A percentile compares a stretch with the other conserved stretches of the same genome.
phyloP scores from a whole-genome alignment of 306 rosid genomes.

The Ammopiptanthus mongolicus region DNA sequence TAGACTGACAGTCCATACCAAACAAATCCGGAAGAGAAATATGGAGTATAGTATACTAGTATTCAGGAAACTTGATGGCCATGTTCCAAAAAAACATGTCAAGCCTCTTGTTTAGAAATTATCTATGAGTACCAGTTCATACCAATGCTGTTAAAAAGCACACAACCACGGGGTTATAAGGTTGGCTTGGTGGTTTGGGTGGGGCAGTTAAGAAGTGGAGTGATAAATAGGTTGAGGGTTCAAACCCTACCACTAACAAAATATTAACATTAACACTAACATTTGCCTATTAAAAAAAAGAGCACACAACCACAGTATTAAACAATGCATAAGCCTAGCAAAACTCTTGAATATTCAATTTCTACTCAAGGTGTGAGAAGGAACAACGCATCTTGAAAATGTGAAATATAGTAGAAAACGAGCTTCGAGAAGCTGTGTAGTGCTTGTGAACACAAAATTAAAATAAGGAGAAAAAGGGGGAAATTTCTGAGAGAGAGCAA shows the following conservation, averaged over 20 bases:
- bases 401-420: not conserved
- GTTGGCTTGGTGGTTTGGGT: no score
- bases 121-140: not conserved
- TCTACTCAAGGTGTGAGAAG: not conserved
- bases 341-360: not conserved
- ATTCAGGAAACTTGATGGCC: no score
- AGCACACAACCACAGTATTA: no score
- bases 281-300: no score
- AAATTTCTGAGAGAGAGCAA: slow-evolving; percentile 56
- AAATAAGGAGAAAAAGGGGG: not conserved
- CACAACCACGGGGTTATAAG: not conserved
- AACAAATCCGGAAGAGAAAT: no score
- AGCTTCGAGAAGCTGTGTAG: not conserved
- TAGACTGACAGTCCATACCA: no score
- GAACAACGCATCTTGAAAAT: not conserved
- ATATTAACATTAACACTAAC: no score
- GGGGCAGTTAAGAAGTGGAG: no score
- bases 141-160: not conserved
- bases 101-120: not conserved
- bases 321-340: not conserved
- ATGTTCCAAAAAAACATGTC: not conserved
- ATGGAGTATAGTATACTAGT: no score
- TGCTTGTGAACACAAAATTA: not conserved
- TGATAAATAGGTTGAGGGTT: no score
- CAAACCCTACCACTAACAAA: no score